These are phyloP conservation scores for Arbutus unedo DNA, from an alignment of 148 eudicot species.

Conservation along the genomic window DNA sequence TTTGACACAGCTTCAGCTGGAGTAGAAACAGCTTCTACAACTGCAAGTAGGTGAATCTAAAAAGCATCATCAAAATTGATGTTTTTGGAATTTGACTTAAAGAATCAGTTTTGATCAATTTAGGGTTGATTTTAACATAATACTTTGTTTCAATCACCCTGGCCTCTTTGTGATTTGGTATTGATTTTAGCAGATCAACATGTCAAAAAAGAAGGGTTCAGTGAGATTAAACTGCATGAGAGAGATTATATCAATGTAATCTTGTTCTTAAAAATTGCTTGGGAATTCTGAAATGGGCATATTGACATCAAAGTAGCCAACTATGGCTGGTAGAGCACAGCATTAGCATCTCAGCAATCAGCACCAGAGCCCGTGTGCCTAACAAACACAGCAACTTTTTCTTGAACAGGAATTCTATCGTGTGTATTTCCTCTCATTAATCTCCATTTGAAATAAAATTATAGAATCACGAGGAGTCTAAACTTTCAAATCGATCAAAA, in stretches of 20 bases:
- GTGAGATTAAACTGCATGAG: not conserved
- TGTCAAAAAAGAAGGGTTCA: not conserved
- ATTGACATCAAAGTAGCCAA: not conserved
- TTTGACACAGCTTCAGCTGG: not conserved
- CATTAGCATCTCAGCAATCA: not conserved
- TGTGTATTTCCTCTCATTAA: not conserved
- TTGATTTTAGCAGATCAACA: not conserved
- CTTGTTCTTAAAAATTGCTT: not conserved
- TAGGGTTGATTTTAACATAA: too few relatives aligned
- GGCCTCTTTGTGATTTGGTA: not conserved
- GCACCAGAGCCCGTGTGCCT: not conserved
- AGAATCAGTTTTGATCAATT: not conserved
- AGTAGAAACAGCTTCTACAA: not conserved
- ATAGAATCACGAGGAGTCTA: not conserved
- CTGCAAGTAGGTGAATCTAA: not conserved
- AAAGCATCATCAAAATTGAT: not conserved
- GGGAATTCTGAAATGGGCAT: not conserved
- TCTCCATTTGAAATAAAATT: not conserved
- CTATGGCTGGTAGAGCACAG: not conserved
- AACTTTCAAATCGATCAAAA: not conserved
- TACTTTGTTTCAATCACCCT: not conserved
- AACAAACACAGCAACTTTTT: not conserved
- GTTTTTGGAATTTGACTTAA: not conserved
- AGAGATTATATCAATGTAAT: not conserved
- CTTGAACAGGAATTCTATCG: not conserved